Conservation (phyloP, 768 basidiomycete species). For the Kwoniella mangroviensis region DNA sequence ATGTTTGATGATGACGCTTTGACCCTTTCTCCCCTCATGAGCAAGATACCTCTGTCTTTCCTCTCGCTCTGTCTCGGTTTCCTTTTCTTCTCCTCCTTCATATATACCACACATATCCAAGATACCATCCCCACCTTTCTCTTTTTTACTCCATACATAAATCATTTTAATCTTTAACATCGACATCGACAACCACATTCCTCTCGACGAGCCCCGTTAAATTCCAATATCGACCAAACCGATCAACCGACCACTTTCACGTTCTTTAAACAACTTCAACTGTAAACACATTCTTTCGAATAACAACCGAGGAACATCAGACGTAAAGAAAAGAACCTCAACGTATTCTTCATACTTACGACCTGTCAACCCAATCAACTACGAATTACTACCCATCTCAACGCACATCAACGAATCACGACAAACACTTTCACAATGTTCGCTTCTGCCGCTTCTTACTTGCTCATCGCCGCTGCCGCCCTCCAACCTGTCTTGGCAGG, state of each 20-base stretch:
- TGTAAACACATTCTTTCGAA: constrained; percentile 14
- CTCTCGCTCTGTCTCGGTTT: background rate
- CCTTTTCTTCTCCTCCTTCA: background rate
- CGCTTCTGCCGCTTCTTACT: constrained; percentile 32
- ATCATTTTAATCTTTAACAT: background rate
- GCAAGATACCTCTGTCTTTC: background rate
- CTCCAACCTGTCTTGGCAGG: constrained; percentile 50
- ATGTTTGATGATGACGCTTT: constrained; percentile 18
- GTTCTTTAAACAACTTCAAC: background rate
- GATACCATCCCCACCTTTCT: constrained; percentile 9
- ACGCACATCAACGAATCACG: constrained; percentile 12
- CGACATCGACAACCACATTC: background rate
- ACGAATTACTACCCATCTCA: background rate
- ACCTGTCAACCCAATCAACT: constrained; percentile 1
- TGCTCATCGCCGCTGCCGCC: constrained; percentile 34
- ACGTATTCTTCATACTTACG: background rate
- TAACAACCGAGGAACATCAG: background rate
- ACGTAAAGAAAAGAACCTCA: background rate
- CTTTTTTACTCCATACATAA: background rate
- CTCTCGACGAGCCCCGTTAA: constrained; percentile 15
- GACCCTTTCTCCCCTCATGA: background rate
- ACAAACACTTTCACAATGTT: constrained; percentile 42
- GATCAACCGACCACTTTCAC: constrained; percentile 6
- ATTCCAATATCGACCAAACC: constrained; percentile 20
- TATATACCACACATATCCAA: constrained; percentile 6